These are phyloP conservation scores for Porcisia deanei DNA, from an alignment of 208 protist species.

Conservation along the genomic window DNA sequence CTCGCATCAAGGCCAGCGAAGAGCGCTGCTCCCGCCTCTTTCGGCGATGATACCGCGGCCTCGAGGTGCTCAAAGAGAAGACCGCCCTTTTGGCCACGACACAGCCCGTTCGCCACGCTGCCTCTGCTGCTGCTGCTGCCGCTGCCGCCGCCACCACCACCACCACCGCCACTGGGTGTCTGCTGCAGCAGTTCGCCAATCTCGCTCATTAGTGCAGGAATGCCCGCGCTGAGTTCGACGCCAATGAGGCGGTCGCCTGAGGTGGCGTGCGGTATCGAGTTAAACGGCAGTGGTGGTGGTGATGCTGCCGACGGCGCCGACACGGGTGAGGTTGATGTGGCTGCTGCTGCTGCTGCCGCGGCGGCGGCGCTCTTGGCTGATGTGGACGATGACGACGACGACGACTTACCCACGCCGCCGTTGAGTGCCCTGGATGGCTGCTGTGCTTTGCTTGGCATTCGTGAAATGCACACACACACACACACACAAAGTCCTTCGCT, in stretches of 20 bases:
- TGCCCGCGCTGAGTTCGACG: conserved; percentile 28
- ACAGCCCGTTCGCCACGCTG: conserved; percentile 7
- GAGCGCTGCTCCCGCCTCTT: conserved; percentile 6
- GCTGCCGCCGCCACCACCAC: neutral
- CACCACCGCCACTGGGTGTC: conserved; percentile 18
- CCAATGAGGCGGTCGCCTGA: conserved; percentile 28
- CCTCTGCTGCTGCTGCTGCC: conserved; percentile 1
- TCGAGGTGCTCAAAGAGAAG: conserved; percentile 35
- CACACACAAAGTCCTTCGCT: neutral
- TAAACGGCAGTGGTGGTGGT: conserved; percentile 14
- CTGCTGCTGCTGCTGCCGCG: neutral
- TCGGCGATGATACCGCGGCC: neutral
- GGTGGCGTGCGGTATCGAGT: conserved; percentile 31
- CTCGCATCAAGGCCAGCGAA: conserved; percentile 22
- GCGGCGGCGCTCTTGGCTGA: conserved; percentile 4
- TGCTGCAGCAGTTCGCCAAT: conserved; percentile 33
- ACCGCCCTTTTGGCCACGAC: conserved; percentile 35
- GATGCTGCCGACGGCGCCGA: conserved; percentile 1
- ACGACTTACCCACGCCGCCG: conserved; percentile 9
- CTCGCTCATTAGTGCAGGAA: conserved; percentile 37
- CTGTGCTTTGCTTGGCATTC: conserved; percentile 23
- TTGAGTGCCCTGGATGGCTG: conserved; percentile 5
- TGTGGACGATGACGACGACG: neutral
- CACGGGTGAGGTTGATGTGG: neutral
- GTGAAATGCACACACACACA: neutral